These are phyloP conservation scores for Articulospora tetracladia DNA, from an alignment of 495 filamentous ascomycete genomes.

Conservation along the genomic window DNA sequence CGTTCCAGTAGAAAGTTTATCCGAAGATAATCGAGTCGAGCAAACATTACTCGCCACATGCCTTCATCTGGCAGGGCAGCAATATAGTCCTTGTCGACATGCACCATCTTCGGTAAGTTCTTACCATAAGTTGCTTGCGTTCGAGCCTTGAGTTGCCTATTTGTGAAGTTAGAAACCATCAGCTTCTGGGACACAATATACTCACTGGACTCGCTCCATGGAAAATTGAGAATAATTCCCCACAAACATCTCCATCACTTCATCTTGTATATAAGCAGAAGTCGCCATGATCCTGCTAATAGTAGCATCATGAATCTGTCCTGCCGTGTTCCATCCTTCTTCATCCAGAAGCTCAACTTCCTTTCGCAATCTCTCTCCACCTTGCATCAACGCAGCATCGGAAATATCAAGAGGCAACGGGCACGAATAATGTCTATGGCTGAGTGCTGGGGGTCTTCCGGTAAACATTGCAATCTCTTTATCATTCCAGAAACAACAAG, in stretches of 20 bases:
- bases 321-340: constrained; percentile 15
- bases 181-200: background rate
- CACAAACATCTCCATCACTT: constrained; percentile 32
- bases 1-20: constrained; percentile 17
- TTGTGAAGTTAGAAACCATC: background rate
- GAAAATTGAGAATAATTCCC: constrained; percentile 39
- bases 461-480: constrained; percentile 15
- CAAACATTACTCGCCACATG: constrained; percentile 27
- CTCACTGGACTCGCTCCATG: constrained; percentile 43
- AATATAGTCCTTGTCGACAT: constrained; percentile 30
- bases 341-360: constrained; percentile 6
- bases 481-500: constrained; percentile 6
- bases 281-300: constrained; percentile 1
- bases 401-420: constrained; percentile 23
- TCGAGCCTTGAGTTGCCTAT: background rate
- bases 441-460: constrained; percentile 14
- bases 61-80: constrained; percentile 22
- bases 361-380: background rate
- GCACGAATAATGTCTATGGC: constrained; percentile 26
- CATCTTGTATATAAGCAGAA: constrained; percentile 5
- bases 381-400: constrained; percentile 10
- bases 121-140: background rate
- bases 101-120: constrained; percentile 12
- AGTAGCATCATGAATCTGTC: constrained; percentile 3
- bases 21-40: constrained; percentile 28